Evolutionary conservation across 2,329 filamentous ascomycete genomes (phyloP).

Genomic region (Corynespora cassiicola): DNA sequence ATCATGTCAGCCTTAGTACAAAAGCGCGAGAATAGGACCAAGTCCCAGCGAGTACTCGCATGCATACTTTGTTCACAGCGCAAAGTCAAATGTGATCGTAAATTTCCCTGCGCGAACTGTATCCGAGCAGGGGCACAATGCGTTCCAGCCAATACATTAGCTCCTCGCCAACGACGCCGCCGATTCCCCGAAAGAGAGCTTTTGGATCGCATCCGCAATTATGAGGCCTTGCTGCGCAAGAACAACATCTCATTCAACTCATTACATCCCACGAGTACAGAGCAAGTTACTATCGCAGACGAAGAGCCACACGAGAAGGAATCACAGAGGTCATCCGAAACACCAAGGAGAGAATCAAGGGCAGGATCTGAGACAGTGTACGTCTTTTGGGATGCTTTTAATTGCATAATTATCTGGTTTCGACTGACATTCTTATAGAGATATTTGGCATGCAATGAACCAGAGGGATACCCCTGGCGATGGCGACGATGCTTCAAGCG

Average conservation of each 20-base stretch:
- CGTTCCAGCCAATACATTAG: slow-evolving; percentile 52
- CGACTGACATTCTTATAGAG: slow-evolving; percentile 17
- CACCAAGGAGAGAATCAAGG: slow-evolving; percentile 51
- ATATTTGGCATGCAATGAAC: slow-evolving; percentile 32
- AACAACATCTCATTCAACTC: slow-evolving; percentile 74
- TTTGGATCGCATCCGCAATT: slow-evolving; percentile 71
- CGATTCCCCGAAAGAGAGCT: slow-evolving; percentile 74
- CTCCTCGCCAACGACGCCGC: slow-evolving; percentile 63
- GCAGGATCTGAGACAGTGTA: background rate
- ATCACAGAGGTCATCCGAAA: slow-evolving; percentile 51
- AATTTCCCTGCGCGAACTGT: slow-evolving; percentile 43
- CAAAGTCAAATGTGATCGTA: slow-evolving; percentile 48
- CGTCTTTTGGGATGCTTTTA: too few relatives aligned
- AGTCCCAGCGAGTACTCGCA: slow-evolving; percentile 53
- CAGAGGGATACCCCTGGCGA: slow-evolving; percentile 8
- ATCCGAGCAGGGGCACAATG: slow-evolving; percentile 34
- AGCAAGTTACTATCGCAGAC: background rate
- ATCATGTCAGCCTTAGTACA: too few relatives aligned
- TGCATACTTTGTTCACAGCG: slow-evolving; percentile 74
- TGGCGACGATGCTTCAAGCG: background rate
- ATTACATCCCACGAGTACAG: too few relatives aligned
- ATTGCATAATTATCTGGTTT: too few relatives aligned
- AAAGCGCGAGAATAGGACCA: too few relatives aligned
- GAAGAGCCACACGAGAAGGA: background rate
- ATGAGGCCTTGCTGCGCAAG: slow-evolving; percentile 70